Percentiles rank a stretch among this genome's conserved stretches.
These are phyloP conservation scores for Kazachstania kunashirensis DNA, from an alignment of 805 yeast species.

Conservation along the genomic window DNA sequence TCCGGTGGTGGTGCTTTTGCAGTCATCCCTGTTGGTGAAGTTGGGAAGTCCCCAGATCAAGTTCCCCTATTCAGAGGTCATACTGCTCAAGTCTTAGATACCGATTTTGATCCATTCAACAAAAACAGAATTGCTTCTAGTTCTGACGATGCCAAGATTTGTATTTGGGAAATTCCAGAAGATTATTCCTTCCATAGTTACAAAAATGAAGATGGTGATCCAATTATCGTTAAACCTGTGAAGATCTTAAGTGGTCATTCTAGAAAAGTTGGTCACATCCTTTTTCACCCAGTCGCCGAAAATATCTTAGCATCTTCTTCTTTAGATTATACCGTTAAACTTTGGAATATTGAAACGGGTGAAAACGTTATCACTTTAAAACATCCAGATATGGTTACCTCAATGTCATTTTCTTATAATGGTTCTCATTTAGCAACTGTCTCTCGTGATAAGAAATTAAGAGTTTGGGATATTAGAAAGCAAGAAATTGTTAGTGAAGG, in stretches of 20 bases:
- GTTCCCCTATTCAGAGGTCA: slow-evolving; percentile 94
- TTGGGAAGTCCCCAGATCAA: slow-evolving; percentile 87
- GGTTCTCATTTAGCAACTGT: slow-evolving; percentile 84
- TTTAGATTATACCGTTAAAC: slow-evolving; percentile 79
- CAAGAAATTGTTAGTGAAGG: slow-evolving; percentile 75
- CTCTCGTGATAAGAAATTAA: slow-evolving; percentile 78
- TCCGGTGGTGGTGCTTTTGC: slow-evolving; percentile 98
- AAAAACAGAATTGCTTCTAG: slow-evolving; percentile 64
- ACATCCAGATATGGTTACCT: slow-evolving; percentile 88
- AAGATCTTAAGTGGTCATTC: slow-evolving; percentile 75
- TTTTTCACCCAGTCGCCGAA: slow-evolving; percentile 80
- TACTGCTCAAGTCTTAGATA: slow-evolving; percentile 88
- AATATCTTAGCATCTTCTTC: slow-evolving; percentile 85
- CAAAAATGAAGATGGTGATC: slow-evolving; percentile 43
- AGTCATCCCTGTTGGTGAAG: slow-evolving; percentile 74
- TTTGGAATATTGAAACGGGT: slow-evolving; percentile 81
- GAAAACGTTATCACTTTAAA: slow-evolving; percentile 60
- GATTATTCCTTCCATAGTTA: slow-evolving; percentile 63
- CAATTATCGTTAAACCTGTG: slow-evolving; percentile 61
- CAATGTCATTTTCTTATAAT: slow-evolving; percentile 81
- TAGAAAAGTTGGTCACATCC: slow-evolving; percentile 87
- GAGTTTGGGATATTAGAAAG: slow-evolving; percentile 84
- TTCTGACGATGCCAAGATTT: slow-evolving; percentile 73
- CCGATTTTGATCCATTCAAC: slow-evolving; percentile 90
- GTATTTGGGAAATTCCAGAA: slow-evolving; percentile 81